These are phyloP conservation scores for Miscanthus lutarioriparius DNA, from an alignment of 176 grass and related monocot genomes.

Conservation along the genomic window DNA sequence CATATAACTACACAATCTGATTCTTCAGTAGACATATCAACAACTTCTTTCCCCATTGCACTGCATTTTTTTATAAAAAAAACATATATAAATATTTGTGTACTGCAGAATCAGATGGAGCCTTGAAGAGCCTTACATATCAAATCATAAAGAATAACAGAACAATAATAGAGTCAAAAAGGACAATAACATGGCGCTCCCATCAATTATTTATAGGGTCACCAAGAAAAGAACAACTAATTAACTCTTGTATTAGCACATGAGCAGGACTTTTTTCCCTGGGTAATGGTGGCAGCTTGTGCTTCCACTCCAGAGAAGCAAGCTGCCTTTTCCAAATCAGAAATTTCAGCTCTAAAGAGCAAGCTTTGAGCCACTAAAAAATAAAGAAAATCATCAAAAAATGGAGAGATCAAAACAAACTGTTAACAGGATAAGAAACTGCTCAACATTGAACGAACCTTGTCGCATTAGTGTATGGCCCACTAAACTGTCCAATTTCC, in stretches of 20 bases:
- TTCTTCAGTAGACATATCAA: constrained; percentile 60
- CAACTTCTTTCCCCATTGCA: constrained; percentile 50
- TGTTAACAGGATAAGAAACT: neutral
- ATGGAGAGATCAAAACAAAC: constrained; percentile 28
- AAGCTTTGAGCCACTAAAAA: constrained; percentile 68
- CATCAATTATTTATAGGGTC: neutral
- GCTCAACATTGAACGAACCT: neutral
- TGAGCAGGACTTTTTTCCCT: constrained; percentile 49
- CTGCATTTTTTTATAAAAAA: constrained; percentile 41
- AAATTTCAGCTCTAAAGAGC: constrained; percentile 67
- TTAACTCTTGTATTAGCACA: no score
- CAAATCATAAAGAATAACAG: constrained; percentile 30
- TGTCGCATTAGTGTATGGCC: neutral
- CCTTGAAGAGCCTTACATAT: neutral
- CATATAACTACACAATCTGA: constrained; percentile 55
- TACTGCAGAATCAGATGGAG: neutral
- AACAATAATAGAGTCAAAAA: constrained; percentile 35
- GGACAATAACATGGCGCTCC: constrained; percentile 8
- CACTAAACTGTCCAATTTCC: neutral
- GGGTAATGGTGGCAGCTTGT: constrained; percentile 61
- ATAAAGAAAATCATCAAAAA: constrained; percentile 15
- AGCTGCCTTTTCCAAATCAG: constrained; percentile 80
- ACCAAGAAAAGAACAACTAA: no score
- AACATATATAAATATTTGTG: constrained; percentile 35
- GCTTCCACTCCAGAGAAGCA: constrained; percentile 62